Evolutionary conservation across 164 flowering plant genomes (phyloP).

Genomic region (Vitis labrusca): DNA sequence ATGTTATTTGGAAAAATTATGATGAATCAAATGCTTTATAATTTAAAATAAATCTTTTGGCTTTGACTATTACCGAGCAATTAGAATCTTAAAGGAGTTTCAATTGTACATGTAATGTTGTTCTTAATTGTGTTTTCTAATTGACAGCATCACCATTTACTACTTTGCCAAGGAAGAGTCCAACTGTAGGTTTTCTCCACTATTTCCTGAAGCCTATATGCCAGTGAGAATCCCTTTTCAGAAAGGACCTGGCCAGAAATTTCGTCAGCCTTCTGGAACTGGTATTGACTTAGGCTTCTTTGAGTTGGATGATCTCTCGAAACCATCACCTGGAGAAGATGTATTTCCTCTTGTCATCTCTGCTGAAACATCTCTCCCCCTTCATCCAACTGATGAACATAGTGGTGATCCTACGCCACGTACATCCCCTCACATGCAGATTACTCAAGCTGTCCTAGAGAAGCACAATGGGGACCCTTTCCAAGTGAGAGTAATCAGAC

Average conservation of each 20-base stretch:
- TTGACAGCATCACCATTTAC: slow-evolving; percentile 67
- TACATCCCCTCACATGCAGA: slow-evolving; percentile 52
- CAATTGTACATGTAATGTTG: background rate
- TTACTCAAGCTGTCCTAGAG: slow-evolving; percentile 77
- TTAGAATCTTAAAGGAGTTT: too few relatives aligned
- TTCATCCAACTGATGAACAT: slow-evolving; percentile 26
- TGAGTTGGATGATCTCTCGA: slow-evolving; percentile 68
- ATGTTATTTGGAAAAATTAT: too few relatives aligned
- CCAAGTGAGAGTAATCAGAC: slow-evolving; percentile 65
- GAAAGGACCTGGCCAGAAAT: slow-evolving; percentile 71
- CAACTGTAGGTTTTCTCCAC: slow-evolving; percentile 55
- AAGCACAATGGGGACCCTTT: slow-evolving; percentile 50
- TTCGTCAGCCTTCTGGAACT: slow-evolving; percentile 75
- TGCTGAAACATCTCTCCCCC: slow-evolving; percentile 47
- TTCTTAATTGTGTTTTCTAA: slow-evolving; percentile 1
- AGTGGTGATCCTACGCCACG: slow-evolving; percentile 25
- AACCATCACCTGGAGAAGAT: slow-evolving; percentile 64
- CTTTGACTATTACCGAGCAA: too few relatives aligned
- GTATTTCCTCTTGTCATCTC: slow-evolving; percentile 83
- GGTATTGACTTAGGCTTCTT: slow-evolving; percentile 82
- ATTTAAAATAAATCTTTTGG: too few relatives aligned
- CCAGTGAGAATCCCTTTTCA: slow-evolving; percentile 60
- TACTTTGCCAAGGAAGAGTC: slow-evolving; percentile 86
- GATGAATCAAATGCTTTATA: too few relatives aligned
- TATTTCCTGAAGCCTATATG: slow-evolving; percentile 54